A percentile compares a stretch with the other conserved stretches of the same genome.
Evolutionary conservation across 805 yeast genomes (phyloP).

Genomic region (Saturnispora besseyi): DNA sequence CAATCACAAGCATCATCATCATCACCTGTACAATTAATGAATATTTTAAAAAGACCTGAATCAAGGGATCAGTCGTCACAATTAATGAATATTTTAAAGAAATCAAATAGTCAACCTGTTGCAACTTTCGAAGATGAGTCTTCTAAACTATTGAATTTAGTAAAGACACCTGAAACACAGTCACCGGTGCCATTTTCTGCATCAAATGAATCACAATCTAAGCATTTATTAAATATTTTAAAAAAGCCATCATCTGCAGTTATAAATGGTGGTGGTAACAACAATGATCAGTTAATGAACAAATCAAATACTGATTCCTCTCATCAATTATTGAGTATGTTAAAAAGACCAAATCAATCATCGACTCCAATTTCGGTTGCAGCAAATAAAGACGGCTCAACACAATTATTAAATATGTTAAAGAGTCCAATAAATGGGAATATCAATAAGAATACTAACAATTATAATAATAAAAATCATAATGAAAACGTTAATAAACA

Average conservation of each 20-base stretch:
- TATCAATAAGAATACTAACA: neutral
- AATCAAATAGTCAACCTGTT: neutral
- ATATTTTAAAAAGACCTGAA: neutral
- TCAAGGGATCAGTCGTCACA: neutral
- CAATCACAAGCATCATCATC: neutral
- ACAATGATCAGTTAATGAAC: neutral
- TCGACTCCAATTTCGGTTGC: neutral
- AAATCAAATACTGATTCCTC: neutral
- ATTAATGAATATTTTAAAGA: conserved; percentile 4
- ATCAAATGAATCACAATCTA: neutral
- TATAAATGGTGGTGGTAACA: neutral
- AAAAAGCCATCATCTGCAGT: neutral
- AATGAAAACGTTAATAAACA: too few species aligned
- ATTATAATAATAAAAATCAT: too few species aligned
- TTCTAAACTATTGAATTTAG: conserved; percentile 1
- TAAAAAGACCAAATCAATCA: neutral
- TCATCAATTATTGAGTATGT: conserved; percentile 1
- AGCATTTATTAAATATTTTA: neutral
- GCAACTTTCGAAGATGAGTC: neutral
- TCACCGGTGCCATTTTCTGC: neutral
- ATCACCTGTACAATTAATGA: neutral
- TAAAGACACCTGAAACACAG: neutral
- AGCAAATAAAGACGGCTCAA: neutral
- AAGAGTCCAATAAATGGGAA: conserved; percentile 1
- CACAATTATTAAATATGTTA: conserved; percentile 2